Evolutionary conservation across 2,329 filamentous ascomycete species (phyloP).

Genomic region (Colletotrichum cuscutae): DNA sequence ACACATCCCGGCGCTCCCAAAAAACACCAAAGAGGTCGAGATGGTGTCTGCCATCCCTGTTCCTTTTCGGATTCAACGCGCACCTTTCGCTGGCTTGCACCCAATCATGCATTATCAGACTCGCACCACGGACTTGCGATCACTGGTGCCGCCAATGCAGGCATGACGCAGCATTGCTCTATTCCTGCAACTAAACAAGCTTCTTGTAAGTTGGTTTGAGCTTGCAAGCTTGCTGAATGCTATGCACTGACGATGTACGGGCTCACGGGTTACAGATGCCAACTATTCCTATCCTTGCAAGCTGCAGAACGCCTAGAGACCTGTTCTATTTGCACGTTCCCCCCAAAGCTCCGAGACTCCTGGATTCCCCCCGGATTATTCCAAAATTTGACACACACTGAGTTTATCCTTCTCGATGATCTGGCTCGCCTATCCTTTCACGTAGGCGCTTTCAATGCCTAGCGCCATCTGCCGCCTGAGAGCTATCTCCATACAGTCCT

Average conservation of each 20-base stretch:
- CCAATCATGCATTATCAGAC: conserved; percentile 25
- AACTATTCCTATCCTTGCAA: conserved; percentile 25
- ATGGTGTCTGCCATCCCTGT: conserved; percentile 25
- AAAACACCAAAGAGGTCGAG: neutral
- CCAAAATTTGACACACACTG: neutral
- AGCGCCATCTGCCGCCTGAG: conserved; percentile 52
- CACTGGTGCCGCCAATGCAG: conserved; percentile 19
- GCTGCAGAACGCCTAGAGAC: conserved; percentile 14
- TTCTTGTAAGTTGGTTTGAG: conserved; percentile 22
- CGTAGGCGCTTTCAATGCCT: conserved; percentile 59
- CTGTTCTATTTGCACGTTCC: conserved; percentile 13
- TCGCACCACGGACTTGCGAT: conserved; percentile 11
- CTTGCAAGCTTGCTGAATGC: conserved; percentile 17
- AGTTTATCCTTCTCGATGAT: neutral
- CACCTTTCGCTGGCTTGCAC: neutral
- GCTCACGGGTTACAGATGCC: conserved; percentile 23
- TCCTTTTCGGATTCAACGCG: conserved; percentile 7
- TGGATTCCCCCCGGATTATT: neutral
- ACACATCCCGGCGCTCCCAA: neutral
- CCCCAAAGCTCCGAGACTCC: conserved; percentile 13
- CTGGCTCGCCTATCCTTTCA: conserved; percentile 43
- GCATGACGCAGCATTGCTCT: conserved; percentile 32
- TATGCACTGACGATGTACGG: conserved; percentile 23
- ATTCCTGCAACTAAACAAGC: conserved; percentile 29
- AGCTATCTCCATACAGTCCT: conserved; percentile 48